A percentile compares a stretch with the other conserved stretches of the same genome.
These are phyloP conservation scores for Purpureocillium lavendulum DNA, from an alignment of 2,329 filamentous ascomycete species.

Conservation along the genomic window DNA sequence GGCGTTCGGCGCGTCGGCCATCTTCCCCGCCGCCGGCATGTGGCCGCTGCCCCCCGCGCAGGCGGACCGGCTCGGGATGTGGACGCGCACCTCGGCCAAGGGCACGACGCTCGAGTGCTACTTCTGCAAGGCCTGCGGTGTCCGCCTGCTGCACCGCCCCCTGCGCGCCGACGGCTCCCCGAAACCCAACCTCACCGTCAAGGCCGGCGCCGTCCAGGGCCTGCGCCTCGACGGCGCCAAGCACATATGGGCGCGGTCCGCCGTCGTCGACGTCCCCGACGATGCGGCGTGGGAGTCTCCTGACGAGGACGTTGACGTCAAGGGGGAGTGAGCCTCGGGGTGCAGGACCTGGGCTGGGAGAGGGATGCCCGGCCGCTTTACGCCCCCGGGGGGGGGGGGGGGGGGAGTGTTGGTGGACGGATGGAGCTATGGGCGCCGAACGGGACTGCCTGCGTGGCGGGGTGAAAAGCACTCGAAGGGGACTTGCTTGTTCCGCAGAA, in stretches of 20 bases:
- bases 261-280: constrained; percentile 34
- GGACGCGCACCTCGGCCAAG: constrained; percentile 27
- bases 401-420: too few relatives aligned
- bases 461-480: too few relatives aligned
- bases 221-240: constrained; percentile 28
- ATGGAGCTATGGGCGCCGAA: too few relatives aligned
- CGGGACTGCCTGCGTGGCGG: too few relatives aligned
- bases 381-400: too few relatives aligned
- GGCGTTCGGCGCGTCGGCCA: constrained; percentile 36
- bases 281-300: constrained; percentile 15
- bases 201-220: constrained; percentile 35
- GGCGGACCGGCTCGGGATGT: constrained; percentile 23
- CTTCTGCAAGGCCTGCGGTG: constrained; percentile 33
- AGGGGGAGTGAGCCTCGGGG: neutral
- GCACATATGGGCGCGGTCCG: constrained; percentile 37
- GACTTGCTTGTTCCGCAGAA: too few relatives aligned
- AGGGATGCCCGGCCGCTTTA: too few relatives aligned
- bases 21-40: constrained; percentile 29
- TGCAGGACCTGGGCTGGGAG: too few relatives aligned
- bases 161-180: constrained; percentile 27
- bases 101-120: constrained; percentile 35
- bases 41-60: constrained; percentile 29
- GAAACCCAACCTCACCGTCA: constrained; percentile 30
- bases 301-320: constrained; percentile 10
- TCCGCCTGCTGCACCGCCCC: constrained; percentile 37